Evolutionary conservation across 2,329 filamentous ascomycete species (phyloP).

Genomic region (Neodidymelliopsis sp.): DNA sequence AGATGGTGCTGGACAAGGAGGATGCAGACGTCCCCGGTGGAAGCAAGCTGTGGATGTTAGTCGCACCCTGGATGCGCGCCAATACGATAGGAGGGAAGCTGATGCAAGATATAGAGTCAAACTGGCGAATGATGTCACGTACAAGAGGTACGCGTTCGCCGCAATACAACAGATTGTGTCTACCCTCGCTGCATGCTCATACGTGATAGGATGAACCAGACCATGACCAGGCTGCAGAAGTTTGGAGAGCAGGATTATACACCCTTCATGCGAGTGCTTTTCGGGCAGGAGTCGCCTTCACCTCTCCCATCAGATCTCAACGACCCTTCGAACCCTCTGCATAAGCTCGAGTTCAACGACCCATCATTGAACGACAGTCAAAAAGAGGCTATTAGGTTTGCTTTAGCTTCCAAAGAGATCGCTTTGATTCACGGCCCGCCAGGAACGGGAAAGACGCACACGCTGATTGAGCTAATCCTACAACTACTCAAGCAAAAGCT

Average conservation of each 20-base stretch:
- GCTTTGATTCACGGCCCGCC: constrained; percentile 94
- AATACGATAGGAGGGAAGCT: constrained; percentile 29
- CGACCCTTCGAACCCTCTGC: constrained; percentile 48
- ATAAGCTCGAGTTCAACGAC: constrained; percentile 62
- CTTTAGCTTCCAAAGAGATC: constrained; percentile 80
- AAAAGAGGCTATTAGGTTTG: constrained; percentile 75
- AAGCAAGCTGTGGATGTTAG: constrained; percentile 69
- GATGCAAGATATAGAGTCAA: constrained; percentile 62
- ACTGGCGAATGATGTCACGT: constrained; percentile 71
- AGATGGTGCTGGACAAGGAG: constrained; percentile 74
- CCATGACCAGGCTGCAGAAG: constrained; percentile 66
- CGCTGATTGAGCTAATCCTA: constrained; percentile 92
- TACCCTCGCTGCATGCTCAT: constrained; percentile 19
- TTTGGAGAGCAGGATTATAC: constrained; percentile 64
- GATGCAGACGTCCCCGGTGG: constrained; percentile 60
- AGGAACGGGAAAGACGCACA: constrained; percentile 96
- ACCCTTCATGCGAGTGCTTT: constrained; percentile 66
- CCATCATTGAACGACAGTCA: constrained; percentile 67
- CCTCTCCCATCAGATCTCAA: constrained; percentile 56
- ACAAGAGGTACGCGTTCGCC: constrained; percentile 60
- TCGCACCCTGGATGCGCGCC: constrained; percentile 26
- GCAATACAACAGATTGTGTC: constrained; percentile 12
- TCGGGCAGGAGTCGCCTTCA: constrained; percentile 64
- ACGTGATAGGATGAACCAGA: constrained; percentile 64
- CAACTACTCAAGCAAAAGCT: constrained; percentile 79